A percentile compares a stretch with the other conserved stretches of the same genome.
These are phyloP conservation scores for Fraxinus anomala DNA, from an alignment of 257 asterid genomes.

Conservation along the genomic window DNA sequence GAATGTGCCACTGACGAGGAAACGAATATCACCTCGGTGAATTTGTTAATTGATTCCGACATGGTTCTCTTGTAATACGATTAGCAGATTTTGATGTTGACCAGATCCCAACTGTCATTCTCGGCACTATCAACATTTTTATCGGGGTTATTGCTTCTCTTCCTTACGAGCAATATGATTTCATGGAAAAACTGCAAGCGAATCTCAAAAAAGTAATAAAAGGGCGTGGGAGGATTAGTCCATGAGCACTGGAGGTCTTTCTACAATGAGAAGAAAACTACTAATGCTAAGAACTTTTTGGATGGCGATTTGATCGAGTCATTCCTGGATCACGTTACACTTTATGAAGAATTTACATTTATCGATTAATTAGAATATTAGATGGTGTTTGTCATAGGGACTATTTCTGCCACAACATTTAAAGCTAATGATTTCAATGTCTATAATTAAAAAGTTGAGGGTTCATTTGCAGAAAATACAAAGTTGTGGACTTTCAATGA, in stretches of 20 bases:
- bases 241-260: slow-evolving; percentile 97
- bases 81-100: slow-evolving; percentile 87
- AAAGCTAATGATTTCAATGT: too few species aligned
- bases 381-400: too few species aligned
- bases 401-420: too few species aligned
- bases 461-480: too few species aligned
- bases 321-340: slow-evolving; percentile 56
- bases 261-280: slow-evolving; percentile 83
- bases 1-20: slow-evolving; percentile 96
- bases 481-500: too few species aligned
- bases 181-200: slow-evolving; percentile 79
- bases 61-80: slow-evolving; percentile 95
- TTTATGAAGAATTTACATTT: too few species aligned
- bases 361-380: too few species aligned
- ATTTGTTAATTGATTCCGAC: slow-evolving; percentile 82
- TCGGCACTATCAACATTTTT: slow-evolving; percentile 91
- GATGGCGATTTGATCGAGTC: slow-evolving; percentile 95
- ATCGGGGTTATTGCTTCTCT: slow-evolving; percentile 91
- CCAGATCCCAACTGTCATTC: slow-evolving; percentile 87
- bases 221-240: slow-evolving; percentile 90
- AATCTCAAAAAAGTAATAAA: slow-evolving; percentile 79
- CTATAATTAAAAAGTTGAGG: too few species aligned
- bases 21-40: slow-evolving; percentile 96
- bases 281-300: slow-evolving; percentile 75
- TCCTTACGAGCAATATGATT: slow-evolving; percentile 70